Evolutionary conservation across 2,329 filamentous ascomycete genomes (phyloP).

Genomic region (Diaporthe helianthi): DNA sequence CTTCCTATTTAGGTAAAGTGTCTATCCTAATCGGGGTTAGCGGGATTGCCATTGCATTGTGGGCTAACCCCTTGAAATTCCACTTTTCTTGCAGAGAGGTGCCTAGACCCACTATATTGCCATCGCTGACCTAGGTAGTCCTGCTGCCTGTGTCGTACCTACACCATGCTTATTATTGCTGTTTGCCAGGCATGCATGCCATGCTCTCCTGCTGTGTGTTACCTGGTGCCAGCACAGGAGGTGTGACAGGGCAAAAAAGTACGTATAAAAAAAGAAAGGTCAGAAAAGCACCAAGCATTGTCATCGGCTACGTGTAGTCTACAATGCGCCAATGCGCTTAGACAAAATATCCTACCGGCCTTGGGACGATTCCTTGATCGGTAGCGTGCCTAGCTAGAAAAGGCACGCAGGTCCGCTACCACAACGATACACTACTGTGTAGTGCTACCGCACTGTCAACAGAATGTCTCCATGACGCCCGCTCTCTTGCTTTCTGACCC

Average conservation of each 20-base stretch:
- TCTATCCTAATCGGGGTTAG: too few relatives aligned
- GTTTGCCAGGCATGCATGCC: conserved; percentile 1
- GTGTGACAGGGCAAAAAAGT: not conserved
- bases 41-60: too few relatives aligned
- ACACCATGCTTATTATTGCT: not conserved
- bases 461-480: conserved; percentile 21
- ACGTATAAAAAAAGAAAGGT: not conserved
- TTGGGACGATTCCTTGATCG: conserved; percentile 15
- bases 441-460: not conserved
- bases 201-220: conserved; percentile 7
- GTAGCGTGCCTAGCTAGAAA: not conserved
- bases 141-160: not conserved
- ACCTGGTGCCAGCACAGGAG: not conserved
- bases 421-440: not conserved
- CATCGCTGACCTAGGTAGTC: not conserved
- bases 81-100: too few relatives aligned
- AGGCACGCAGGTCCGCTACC: not conserved
- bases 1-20: too few relatives aligned
- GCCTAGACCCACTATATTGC: too few relatives aligned
- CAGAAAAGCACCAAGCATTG: not conserved
- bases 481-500: conserved; percentile 9
- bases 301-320: not conserved
- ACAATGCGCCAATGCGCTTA: not conserved
- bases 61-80: too few relatives aligned
- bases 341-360: not conserved